Percentiles rank a stretch among this genome's conserved stretches.
Conservation (phyloP, 1,284 basidiomycete genomes). For the Vanrija sp. region DNA sequence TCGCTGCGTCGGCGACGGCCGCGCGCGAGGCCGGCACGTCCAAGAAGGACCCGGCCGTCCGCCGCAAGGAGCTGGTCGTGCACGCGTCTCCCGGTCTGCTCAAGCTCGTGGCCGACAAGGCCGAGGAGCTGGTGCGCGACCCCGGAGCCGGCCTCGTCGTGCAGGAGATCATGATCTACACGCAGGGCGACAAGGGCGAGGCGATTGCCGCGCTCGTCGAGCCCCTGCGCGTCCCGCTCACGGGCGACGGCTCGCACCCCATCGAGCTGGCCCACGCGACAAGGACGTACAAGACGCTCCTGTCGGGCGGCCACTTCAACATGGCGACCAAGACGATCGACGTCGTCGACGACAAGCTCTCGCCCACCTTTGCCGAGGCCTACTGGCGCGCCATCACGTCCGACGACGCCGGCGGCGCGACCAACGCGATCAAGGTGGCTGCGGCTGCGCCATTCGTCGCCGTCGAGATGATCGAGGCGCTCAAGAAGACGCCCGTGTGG, state of each 20-base stretch:
- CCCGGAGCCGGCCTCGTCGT: conserved; percentile 72
- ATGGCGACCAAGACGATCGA: conserved; percentile 58
- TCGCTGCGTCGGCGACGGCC: conserved; percentile 63
- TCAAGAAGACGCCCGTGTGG: conserved; percentile 48
- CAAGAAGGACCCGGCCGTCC: conserved; percentile 65
- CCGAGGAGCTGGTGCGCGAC: conserved; percentile 60
- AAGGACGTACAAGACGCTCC: conserved; percentile 74
- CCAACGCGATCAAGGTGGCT: conserved; percentile 58
- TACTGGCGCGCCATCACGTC: conserved; percentile 57
- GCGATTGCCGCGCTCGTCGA: conserved; percentile 60
- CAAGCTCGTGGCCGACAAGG: conserved; percentile 61
- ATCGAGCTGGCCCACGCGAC: conserved; percentile 75
- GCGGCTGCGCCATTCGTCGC: conserved; percentile 71
- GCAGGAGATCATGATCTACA: conserved; percentile 72
- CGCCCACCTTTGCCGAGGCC: conserved; percentile 57
- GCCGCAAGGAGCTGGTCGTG: conserved; percentile 64
- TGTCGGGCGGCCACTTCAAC: conserved; percentile 84
- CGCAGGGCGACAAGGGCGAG: conserved; percentile 69
- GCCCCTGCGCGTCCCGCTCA: conserved; percentile 58
- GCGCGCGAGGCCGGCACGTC: conserved; percentile 57
- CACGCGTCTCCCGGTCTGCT: conserved; percentile 68
- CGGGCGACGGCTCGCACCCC: conserved; percentile 55
- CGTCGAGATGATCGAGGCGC: conserved; percentile 66
- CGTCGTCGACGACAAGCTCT: conserved; percentile 56
- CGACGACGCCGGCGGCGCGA: conserved; percentile 40